Percentiles rank a stretch among this genome's conserved stretches.
phyloP scores from a whole-genome alignment of 768 basidiomycete species.

The Rhizopogon sp. region DNA sequence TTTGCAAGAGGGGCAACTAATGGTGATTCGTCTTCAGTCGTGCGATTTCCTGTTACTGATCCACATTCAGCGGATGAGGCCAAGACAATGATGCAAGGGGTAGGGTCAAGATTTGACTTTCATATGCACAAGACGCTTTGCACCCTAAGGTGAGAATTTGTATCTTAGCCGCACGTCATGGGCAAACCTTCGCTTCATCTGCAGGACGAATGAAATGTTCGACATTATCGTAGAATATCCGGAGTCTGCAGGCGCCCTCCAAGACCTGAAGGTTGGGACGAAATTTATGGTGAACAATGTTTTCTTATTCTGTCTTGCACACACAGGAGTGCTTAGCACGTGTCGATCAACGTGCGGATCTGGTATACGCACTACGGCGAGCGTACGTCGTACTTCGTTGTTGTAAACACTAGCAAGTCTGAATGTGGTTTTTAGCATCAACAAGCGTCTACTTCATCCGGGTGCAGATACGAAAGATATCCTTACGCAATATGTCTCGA shows the following conservation, averaged over 20 bases:
- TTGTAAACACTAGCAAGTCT: not conserved
- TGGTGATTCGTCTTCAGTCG: conserved; percentile 27
- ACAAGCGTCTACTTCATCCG: conserved; percentile 86
- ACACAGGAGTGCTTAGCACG: conserved; percentile 71
- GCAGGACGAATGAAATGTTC: conserved; percentile 79
- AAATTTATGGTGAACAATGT: not conserved
- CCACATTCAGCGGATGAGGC: conserved; percentile 60
- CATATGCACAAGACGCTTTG: conserved; percentile 90
- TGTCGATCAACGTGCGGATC: conserved; percentile 71
- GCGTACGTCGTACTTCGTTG: conserved; percentile 40
- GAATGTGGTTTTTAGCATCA: conserved; percentile 48
- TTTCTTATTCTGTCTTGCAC: not conserved
- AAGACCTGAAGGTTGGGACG: conserved; percentile 70
- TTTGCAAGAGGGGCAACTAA: conserved; percentile 65
- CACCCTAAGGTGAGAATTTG: conserved; percentile 64
- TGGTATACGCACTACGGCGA: conserved; percentile 75
- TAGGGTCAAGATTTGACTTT: conserved; percentile 84
- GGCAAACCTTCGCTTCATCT: not conserved
- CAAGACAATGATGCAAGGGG: conserved; percentile 64
- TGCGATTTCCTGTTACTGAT: conserved; percentile 4
- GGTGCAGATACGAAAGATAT: conserved; percentile 94
- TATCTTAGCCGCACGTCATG: not conserved
- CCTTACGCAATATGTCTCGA: conserved; percentile 83
- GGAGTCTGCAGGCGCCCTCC: conserved; percentile 76
- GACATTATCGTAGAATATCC: conserved; percentile 96